phyloP scores from a whole-genome alignment of 805 yeast species.

The Geotrichum ghanense region DNA sequence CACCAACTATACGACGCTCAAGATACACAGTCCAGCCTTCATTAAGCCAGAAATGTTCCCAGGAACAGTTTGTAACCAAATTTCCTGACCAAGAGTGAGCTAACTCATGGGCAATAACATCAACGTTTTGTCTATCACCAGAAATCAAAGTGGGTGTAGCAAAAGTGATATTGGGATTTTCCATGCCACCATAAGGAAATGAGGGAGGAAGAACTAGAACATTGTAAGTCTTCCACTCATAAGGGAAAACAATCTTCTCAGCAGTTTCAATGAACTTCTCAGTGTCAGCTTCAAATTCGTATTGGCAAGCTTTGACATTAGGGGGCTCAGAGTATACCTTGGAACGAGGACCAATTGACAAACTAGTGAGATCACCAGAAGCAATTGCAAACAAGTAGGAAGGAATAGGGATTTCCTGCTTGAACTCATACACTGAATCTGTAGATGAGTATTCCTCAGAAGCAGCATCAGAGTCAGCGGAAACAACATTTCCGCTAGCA shows the following conservation, averaged over 20 bases:
- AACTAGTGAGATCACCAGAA: constrained; percentile 61
- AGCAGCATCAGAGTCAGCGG: constrained; percentile 11
- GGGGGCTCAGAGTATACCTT: constrained; percentile 70
- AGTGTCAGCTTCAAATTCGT: constrained; percentile 67
- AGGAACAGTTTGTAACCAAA: constrained; percentile 77
- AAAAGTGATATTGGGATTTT: constrained; percentile 82
- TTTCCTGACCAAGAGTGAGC: constrained; percentile 94
- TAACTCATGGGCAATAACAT: constrained; percentile 85
- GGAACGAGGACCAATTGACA: constrained; percentile 77
- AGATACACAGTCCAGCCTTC: constrained; percentile 95
- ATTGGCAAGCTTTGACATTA: constrained; percentile 52
- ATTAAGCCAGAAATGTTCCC: constrained; percentile 92
- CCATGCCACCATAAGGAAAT: constrained; percentile 91
- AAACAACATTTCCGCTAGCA: constrained; percentile 52
- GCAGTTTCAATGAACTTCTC: constrained; percentile 73
- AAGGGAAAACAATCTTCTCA: constrained; percentile 61
- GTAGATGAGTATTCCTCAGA: constrained; percentile 6
- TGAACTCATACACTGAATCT: constrained; percentile 35
- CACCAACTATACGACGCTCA: constrained; percentile 73
- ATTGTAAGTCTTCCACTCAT: constrained; percentile 79
- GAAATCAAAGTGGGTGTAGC: constrained; percentile 82
- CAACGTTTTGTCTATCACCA: constrained; percentile 76
- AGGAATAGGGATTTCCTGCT: constrained; percentile 77
- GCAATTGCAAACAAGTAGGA: constrained; percentile 77
- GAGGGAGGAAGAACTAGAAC: constrained; percentile 68